A percentile compares a stretch with the other conserved stretches of the same genome.
These are phyloP conservation scores for Heterobasidion occidentale DNA, from an alignment of 1,284 basidiomycete genomes.

Conservation along the genomic window DNA sequence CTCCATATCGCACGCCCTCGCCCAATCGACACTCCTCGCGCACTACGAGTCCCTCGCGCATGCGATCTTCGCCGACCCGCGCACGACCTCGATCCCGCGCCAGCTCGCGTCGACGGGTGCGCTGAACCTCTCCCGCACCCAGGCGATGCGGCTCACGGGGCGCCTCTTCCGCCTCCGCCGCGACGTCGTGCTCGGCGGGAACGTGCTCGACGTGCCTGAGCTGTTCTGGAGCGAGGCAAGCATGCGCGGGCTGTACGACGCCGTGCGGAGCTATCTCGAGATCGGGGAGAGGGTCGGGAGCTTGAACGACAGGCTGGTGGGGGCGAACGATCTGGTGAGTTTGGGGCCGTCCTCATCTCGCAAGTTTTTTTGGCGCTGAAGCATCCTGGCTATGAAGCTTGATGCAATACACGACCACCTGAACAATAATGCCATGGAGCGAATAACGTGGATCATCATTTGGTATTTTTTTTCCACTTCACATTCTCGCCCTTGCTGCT, in stretches of 20 bases:
- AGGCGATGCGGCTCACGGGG: constrained; percentile 82
- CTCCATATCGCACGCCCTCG: constrained; percentile 91
- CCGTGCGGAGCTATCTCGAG: constrained; percentile 93
- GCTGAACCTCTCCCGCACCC: constrained; percentile 70
- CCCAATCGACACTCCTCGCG: constrained; percentile 88
- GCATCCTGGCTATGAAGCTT: constrained; percentile 39
- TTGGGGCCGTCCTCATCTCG: neutral
- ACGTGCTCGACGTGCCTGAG: constrained; percentile 93
- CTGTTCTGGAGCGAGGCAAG: constrained; percentile 95
- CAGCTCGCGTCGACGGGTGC: constrained; percentile 79
- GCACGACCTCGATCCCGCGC: constrained; percentile 74
- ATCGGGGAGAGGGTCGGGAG: constrained; percentile 81
- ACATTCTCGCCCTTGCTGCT: neutral
- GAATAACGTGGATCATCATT: constrained; percentile 95
- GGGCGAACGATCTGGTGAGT: constrained; percentile 83
- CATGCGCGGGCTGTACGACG: constrained; percentile 85
- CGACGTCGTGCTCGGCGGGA: constrained; percentile 88
- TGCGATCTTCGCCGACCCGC: constrained; percentile 72
- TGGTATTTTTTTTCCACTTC: constrained; percentile 42
- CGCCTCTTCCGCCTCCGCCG: constrained; percentile 83
- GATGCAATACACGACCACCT: constrained; percentile 93
- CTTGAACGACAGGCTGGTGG: constrained; percentile 83
- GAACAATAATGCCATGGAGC: constrained; percentile 85
- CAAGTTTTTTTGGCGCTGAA: constrained; percentile 1
- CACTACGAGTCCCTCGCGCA: constrained; percentile 83